Evolutionary conservation across 176 grass and related monocot genomes (phyloP).

Genomic region (Zoysia japonica): DNA sequence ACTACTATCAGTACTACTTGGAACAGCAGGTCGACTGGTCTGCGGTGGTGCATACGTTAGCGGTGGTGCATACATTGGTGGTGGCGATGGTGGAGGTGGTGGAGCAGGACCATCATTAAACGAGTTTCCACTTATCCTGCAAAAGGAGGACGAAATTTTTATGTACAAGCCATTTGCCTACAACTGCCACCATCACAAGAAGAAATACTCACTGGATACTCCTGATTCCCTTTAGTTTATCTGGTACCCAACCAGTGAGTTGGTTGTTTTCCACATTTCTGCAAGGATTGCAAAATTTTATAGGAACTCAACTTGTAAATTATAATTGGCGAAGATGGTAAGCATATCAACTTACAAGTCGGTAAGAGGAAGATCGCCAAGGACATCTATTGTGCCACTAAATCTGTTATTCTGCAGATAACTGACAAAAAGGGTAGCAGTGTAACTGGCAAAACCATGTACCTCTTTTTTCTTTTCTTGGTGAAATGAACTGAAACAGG

Average conservation of each 20-base stretch:
- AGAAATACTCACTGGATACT: conserved; percentile 68
- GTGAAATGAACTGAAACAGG: conserved; percentile 12
- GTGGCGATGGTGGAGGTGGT: conserved; percentile 64
- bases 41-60: conserved; percentile 41
- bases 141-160: conserved; percentile 32
- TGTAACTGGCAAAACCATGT: neutral
- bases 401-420: conserved; percentile 94
- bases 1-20: conserved; percentile 29
- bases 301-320: conserved; percentile 12
- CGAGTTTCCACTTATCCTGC: conserved; percentile 72
- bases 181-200: neutral
- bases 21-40: conserved; percentile 20
- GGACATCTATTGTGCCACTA: conserved; percentile 75
- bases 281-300: conserved; percentile 31
- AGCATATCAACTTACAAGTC: conserved; percentile 66
- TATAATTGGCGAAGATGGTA: neutral
- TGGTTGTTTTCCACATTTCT: conserved; percentile 90
- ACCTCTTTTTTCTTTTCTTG: neutral
- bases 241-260: conserved; percentile 92
- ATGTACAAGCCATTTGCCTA: conserved; percentile 29
- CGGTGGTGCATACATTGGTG: conserved; percentile 41
- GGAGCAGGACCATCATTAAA: conserved; percentile 66
- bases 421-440: conserved; percentile 46
- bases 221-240: conserved; percentile 68
- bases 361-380: conserved; percentile 75